Percentiles rank a stretch among this genome's conserved stretches.
Evolutionary conservation across 352 stramenopile species (phyloP).

Genomic region (Globisporangium irregulare): DNA sequence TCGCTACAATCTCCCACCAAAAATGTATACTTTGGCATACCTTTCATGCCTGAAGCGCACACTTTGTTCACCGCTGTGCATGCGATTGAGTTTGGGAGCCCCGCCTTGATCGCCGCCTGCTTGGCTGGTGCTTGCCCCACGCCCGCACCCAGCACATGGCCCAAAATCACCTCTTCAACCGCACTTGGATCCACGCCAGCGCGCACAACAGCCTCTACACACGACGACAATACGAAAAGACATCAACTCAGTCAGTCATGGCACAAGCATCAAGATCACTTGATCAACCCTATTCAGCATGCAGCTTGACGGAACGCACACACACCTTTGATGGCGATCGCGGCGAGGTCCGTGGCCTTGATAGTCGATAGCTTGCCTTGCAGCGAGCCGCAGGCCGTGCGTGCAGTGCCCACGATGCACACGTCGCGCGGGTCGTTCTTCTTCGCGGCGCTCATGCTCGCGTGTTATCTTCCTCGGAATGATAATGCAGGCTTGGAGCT

Average conservation of each 20-base stretch:
- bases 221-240: neutral
- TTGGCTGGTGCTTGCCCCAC: constrained; percentile 94
- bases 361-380: constrained; percentile 82
- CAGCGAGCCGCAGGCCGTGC: constrained; percentile 94
- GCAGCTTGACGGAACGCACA: neutral
- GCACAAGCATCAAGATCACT: neutral
- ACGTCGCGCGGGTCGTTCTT: constrained; percentile 47
- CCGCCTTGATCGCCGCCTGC: constrained; percentile 82
- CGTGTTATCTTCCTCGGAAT: too few relatives aligned
- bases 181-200: constrained; percentile 39
- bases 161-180: constrained; percentile 94
- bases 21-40: constrained; percentile 11
- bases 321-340: constrained; percentile 74
- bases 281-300: neutral
- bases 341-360: constrained; percentile 88
- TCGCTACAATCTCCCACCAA: neutral
- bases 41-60: constrained; percentile 93
- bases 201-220: constrained; percentile 40
- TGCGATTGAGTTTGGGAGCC: constrained; percentile 73
- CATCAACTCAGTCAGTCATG: neutral
- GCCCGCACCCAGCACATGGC: constrained; percentile 93
- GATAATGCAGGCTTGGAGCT: too few relatives aligned
- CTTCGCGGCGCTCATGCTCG: constrained; percentile 19
- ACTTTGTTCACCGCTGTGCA: constrained; percentile 99
- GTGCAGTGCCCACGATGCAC: constrained; percentile 92